Evolutionary conservation across 345 rosid genomes (phyloP).

Genomic region (Ceriops tagal): DNA sequence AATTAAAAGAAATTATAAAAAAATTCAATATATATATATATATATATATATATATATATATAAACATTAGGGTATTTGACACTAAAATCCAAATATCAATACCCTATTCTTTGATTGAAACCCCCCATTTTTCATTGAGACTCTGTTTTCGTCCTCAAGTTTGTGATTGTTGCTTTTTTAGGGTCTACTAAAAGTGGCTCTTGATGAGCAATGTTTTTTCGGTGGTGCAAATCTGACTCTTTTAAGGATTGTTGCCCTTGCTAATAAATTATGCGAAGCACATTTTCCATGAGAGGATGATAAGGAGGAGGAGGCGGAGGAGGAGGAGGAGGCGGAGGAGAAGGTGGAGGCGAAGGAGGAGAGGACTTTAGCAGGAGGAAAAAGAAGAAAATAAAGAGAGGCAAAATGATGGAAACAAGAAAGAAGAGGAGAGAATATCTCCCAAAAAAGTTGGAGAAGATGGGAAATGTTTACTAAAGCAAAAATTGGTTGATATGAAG

Average conservation of each 20-base stretch:
- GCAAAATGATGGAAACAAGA: too few relatives aligned
- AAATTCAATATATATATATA: too few relatives aligned
- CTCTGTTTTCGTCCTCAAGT: too few relatives aligned
- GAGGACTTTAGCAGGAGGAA: not conserved
- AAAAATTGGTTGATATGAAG: conserved; percentile 36
- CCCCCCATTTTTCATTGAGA: too few relatives aligned
- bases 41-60: too few relatives aligned
- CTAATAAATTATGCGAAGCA: conserved; percentile 64
- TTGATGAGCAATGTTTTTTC: conserved; percentile 68
- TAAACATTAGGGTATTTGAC: too few relatives aligned
- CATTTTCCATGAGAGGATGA: conserved; percentile 35
- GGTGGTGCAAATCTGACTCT: conserved; percentile 98
- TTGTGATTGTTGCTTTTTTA: not conserved
- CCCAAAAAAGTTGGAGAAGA: not conserved
- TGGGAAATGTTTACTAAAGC: not conserved
- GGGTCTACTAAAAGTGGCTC: conserved; percentile 30
- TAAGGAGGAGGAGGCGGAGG: not conserved
- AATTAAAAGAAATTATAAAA: too few relatives aligned
- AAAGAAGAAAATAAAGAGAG: conserved; percentile 2
- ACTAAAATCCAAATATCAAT: too few relatives aligned
- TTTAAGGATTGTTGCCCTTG: conserved; percentile 81
- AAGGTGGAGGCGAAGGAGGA: not conserved
- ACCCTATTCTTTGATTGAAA: too few relatives aligned
- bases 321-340: not conserved
- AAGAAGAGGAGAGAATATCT: too few relatives aligned